Evolutionary conservation across 2,329 filamentous ascomycete species (phyloP).

Genomic region (Periconia sp.): DNA sequence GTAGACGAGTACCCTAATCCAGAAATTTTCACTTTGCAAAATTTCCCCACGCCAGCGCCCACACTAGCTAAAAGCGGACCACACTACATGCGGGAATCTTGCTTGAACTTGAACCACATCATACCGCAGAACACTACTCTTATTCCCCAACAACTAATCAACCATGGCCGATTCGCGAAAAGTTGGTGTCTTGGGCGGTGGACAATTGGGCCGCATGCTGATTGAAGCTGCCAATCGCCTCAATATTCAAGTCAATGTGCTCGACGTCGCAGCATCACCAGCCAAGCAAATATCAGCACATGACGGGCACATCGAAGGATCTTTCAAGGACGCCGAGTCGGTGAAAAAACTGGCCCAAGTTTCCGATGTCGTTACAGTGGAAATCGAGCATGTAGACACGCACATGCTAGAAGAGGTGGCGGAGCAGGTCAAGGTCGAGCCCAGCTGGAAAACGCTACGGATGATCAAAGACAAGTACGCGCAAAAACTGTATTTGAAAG

Average conservation of each 20-base stretch:
- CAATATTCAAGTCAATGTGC: conserved; percentile 75
- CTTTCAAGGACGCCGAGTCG: conserved; percentile 80
- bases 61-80: background rate
- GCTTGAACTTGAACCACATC: background rate
- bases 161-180: conserved; percentile 36
- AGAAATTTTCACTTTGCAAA: conserved; percentile 5
- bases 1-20: background rate
- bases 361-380: conserved; percentile 83
- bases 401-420: conserved; percentile 82
- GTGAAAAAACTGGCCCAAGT: conserved; percentile 76
- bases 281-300: conserved; percentile 85
- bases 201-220: conserved; percentile 84
- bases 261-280: conserved; percentile 75
- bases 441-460: conserved; percentile 82
- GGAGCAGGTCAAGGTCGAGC: conserved; percentile 66
- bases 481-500: conserved; percentile 79
- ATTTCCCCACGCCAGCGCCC: background rate
- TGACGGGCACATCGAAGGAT: conserved; percentile 74
- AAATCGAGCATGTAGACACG: conserved; percentile 96
- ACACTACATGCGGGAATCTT: background rate
- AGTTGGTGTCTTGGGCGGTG: conserved; percentile 45
- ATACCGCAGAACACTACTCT: background rate
- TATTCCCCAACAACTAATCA: background rate
- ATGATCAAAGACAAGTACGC: conserved; percentile 92
- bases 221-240: conserved; percentile 81